A percentile compares a stretch with the other conserved stretches of the same genome.
Conservation (phyloP, 2,329 filamentous ascomycete genomes). For the Teratosphaeria destructans region DNA sequence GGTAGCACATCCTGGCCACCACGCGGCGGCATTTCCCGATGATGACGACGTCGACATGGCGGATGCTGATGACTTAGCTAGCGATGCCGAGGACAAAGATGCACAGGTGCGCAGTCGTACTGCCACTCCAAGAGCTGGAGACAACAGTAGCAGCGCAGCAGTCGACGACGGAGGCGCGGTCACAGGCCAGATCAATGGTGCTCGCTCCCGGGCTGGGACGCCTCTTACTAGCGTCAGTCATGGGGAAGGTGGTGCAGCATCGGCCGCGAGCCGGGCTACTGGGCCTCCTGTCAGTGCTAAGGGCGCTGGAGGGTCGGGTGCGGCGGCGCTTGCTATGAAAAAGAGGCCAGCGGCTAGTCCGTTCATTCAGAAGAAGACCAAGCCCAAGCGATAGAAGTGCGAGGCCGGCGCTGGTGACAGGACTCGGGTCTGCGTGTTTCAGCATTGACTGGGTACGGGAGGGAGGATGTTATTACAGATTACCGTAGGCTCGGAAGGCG, state of each 20-base stretch:
- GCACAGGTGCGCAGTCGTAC: background rate
- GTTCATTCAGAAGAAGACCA: constrained; percentile 17
- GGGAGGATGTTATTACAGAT: background rate
- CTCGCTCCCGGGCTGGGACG: constrained; percentile 14
- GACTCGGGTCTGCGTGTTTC: background rate
- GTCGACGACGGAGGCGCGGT: background rate
- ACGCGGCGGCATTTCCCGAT: background rate
- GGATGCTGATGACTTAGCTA: background rate
- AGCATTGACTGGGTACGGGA: background rate
- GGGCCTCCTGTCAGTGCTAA: constrained; percentile 4
- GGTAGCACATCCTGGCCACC: background rate
- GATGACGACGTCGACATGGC: background rate
- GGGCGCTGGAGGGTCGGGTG: constrained; percentile 5
- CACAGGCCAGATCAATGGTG: constrained; percentile 2
- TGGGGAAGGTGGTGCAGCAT: constrained; percentile 4
- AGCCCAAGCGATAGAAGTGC: constrained; percentile 4
- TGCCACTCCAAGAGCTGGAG: background rate
- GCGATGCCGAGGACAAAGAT: background rate
- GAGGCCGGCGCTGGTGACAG: background rate
- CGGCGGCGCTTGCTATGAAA: constrained; percentile 10
- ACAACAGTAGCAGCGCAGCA: background rate
- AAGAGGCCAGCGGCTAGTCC: constrained; percentile 17
- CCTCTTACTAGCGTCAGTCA: constrained; percentile 8
- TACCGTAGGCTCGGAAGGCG: background rate
- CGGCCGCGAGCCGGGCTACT: constrained; percentile 3